Percentiles rank a stretch among this genome's conserved stretches.
Evolutionary conservation across 2,329 filamentous ascomycete species (phyloP).

Genomic region (Chrysoporthe deuterocubensis): DNA sequence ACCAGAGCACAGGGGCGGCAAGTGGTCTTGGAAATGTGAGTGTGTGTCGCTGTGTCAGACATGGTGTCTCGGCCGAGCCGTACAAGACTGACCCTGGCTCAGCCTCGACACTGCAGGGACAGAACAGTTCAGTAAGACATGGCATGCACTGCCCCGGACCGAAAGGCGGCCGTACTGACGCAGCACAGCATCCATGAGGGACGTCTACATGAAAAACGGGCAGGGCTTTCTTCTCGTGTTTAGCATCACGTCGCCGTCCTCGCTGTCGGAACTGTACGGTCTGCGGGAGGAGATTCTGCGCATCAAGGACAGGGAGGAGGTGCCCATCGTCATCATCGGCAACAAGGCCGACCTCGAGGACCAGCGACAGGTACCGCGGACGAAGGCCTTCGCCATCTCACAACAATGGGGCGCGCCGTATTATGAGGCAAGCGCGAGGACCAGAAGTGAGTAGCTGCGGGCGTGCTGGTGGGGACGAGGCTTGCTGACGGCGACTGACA

Average conservation of each 20-base stretch:
- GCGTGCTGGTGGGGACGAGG: background rate
- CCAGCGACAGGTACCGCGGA: conserved; percentile 76
- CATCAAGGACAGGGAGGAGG: conserved; percentile 85
- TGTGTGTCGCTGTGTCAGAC: conserved; percentile 25
- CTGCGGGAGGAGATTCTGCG: conserved; percentile 88
- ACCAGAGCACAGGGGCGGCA: conserved; percentile 70
- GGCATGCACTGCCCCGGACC: conserved; percentile 2
- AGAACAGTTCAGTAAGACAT: conserved; percentile 82
- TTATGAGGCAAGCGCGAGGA: conserved; percentile 85
- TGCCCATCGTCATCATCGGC: conserved; percentile 87
- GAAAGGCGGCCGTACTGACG: conserved; percentile 32
- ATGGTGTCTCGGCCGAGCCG: conserved; percentile 20
- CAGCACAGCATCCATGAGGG: conserved; percentile 64
- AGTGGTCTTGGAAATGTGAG: conserved; percentile 87
- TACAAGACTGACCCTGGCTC: conserved; percentile 27
- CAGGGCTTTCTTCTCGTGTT: conserved; percentile 92
- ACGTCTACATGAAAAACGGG: conserved; percentile 91
- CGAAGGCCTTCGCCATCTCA: conserved; percentile 81
- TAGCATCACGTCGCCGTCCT: conserved; percentile 84
- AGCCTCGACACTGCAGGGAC: conserved; percentile 89
- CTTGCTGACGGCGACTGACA: conserved; percentile 38
- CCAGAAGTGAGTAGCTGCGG: conserved; percentile 58
- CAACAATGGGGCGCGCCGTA: conserved; percentile 88
- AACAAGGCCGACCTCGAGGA: conserved; percentile 93
- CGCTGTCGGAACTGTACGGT: conserved; percentile 79